Conservation (phyloP, 371 early-diverging fungal genomes). For the Paraphysoderma sedebokerense region DNA sequence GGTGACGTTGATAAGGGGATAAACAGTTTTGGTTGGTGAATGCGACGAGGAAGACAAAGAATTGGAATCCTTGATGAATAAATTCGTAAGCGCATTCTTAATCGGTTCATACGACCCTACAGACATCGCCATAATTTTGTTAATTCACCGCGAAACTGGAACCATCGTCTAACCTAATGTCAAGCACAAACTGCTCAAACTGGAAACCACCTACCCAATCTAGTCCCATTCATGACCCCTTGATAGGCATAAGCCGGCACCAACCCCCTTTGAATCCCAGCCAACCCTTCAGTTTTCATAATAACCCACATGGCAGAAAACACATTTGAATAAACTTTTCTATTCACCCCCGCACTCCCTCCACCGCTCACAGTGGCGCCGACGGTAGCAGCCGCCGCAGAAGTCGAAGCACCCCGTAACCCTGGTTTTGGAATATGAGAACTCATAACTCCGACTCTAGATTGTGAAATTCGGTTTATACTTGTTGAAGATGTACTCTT, state of each 20-base stretch:
- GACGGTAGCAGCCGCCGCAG: slow-evolving; percentile 7
- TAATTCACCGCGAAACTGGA: too few species aligned
- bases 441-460: too few species aligned
- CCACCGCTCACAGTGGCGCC: slow-evolving; percentile 8
- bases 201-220: slow-evolving; percentile 82
- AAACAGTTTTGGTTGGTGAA: neutral
- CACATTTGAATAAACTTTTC: slow-evolving; percentile 55
- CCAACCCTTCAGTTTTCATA: slow-evolving; percentile 58
- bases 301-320: slow-evolving; percentile 62
- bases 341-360: slow-evolving; percentile 16
- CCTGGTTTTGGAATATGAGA: too few species aligned
- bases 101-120: too few species aligned
- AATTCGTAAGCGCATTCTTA: too few species aligned
- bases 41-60: too few species aligned
- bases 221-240: slow-evolving; percentile 76
- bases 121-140: too few species aligned
- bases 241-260: slow-evolving; percentile 86
- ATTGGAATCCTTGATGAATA: too few species aligned
- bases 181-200: neutral
- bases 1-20: slow-evolving; percentile 20
- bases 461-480: too few species aligned
- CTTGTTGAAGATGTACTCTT: too few species aligned
- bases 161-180: neutral
- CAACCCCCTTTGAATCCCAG: slow-evolving; percentile 78
- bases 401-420: too few species aligned